Conservation (phyloP, 805 yeast species). For the Komagataella phaffii region DNA sequence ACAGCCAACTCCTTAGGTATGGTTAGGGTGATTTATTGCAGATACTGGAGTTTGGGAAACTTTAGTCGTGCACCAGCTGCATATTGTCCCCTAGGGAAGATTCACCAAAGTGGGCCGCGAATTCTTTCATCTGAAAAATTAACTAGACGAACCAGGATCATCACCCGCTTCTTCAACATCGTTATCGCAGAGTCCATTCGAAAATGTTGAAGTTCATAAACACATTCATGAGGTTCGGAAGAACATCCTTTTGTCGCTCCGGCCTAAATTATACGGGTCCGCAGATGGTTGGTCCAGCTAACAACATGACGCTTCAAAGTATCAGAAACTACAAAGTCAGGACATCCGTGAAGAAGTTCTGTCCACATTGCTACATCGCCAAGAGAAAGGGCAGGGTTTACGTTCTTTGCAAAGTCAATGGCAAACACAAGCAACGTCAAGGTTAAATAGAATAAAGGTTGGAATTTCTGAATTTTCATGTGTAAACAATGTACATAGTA, state of each 20-base stretch:
- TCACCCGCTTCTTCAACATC: not conserved
- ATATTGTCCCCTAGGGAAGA: not conserved
- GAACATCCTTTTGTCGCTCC: not conserved
- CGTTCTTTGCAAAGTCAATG: constrained; percentile 85
- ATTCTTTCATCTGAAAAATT: not conserved
- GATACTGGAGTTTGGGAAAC: not conserved
- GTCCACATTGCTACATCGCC: constrained; percentile 83
- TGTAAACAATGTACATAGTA: not conserved
- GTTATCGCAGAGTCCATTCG: not conserved
- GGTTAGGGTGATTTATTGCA: not conserved
- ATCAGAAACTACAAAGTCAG: constrained; percentile 78
- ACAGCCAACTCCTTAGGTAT: not conserved
- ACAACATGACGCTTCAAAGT: constrained; percentile 6
- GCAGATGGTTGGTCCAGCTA: constrained; percentile 1
- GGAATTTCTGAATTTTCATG: not conserved
- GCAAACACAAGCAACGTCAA: constrained; percentile 91
- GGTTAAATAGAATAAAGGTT: constrained; percentile 26
- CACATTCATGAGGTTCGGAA: not conserved
- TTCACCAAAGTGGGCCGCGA: not conserved
- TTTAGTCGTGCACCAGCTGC: not conserved
- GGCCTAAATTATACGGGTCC: not conserved
- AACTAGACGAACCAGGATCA: not conserved
- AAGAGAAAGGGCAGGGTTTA: constrained; percentile 92
- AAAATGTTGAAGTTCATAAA: not conserved
- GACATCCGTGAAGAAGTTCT: constrained; percentile 86